phyloP scores from a whole-genome alignment of 164 flowering plant genomes.

The Vitis rotundifolia region DNA sequence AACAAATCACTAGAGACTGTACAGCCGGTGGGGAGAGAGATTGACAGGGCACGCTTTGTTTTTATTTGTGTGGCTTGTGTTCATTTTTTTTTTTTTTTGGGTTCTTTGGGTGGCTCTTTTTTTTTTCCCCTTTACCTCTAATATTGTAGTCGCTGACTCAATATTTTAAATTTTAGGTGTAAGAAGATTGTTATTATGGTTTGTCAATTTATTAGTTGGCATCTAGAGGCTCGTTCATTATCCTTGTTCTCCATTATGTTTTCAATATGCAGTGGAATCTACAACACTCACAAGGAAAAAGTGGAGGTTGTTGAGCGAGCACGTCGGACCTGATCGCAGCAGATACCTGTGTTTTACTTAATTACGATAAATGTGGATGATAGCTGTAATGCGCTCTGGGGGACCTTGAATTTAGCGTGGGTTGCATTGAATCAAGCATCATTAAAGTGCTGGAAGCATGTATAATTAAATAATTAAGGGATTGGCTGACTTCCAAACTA shows the following conservation, averaged over 20 bases:
- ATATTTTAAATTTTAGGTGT: not conserved
- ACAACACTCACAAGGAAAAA: no score
- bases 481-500: no score
- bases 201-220: slow-evolving; percentile 4
- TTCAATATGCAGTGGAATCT: no score
- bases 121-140: not conserved
- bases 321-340: not conserved
- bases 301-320: not conserved
- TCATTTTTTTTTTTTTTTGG: not conserved
- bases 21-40: slow-evolving; percentile 8
- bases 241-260: no score
- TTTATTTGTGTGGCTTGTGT: slow-evolving; percentile 38
- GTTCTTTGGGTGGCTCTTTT: slow-evolving; percentile 2
- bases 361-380: not conserved
- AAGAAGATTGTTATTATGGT: not conserved
- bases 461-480: no score
- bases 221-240: not conserved
- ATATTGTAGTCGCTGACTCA: slow-evolving; percentile 6
- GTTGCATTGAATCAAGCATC: no score
- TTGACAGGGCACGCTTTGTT: slow-evolving; percentile 40
- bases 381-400: not conserved
- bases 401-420: not conserved
- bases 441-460: no score
- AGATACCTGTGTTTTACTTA: not conserved
- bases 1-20: slow-evolving; percentile 15